phyloP scores from a whole-genome alignment of 2,329 filamentous ascomycete species.

The Xenosphaeropsis pyriputrescens region DNA sequence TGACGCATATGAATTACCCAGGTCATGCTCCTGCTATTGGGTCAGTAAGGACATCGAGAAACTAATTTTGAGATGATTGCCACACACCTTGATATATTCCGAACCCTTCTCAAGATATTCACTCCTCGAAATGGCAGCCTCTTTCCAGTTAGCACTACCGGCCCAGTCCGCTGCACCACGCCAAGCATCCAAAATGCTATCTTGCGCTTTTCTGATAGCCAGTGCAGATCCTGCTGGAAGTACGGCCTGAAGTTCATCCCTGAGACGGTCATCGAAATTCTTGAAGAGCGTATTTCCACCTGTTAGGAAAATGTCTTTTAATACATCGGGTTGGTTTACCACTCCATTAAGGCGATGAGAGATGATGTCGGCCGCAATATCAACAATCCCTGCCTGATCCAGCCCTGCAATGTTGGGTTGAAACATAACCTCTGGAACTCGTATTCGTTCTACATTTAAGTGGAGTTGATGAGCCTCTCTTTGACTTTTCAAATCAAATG shows the following conservation, averaged over 20 bases:
- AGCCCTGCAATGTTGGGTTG: constrained; percentile 83
- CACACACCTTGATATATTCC: constrained; percentile 71
- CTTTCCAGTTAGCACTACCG: constrained; percentile 38
- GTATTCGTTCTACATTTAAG: constrained; percentile 91
- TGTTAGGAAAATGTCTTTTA: constrained; percentile 83
- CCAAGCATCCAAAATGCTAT: constrained; percentile 83
- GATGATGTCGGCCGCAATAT: constrained; percentile 83
- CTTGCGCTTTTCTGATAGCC: constrained; percentile 55
- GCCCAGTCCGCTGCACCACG: constrained; percentile 83
- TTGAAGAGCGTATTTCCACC: constrained; percentile 83
- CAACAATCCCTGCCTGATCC: constrained; percentile 85
- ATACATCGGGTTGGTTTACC: constrained; percentile 38
- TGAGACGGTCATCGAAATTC: constrained; percentile 73
- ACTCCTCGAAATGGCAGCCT: constrained; percentile 56
- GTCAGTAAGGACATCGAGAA: constrained; percentile 1
- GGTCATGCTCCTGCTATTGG: constrained; percentile 41
- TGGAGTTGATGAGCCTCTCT: constrained; percentile 78
- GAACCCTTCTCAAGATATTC: constrained; percentile 87
- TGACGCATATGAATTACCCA: constrained; percentile 41
- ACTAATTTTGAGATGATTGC: not conserved
- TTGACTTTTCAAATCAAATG: constrained; percentile 69
- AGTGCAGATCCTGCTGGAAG: constrained; percentile 56
- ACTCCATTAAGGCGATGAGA: constrained; percentile 58
- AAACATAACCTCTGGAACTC: constrained; percentile 86
- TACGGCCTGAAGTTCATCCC: constrained; percentile 55